These are phyloP conservation scores for Dinochytrium kinnereticum DNA, from an alignment of 371 early-diverging fungal genomes.

Conservation along the genomic window DNA sequence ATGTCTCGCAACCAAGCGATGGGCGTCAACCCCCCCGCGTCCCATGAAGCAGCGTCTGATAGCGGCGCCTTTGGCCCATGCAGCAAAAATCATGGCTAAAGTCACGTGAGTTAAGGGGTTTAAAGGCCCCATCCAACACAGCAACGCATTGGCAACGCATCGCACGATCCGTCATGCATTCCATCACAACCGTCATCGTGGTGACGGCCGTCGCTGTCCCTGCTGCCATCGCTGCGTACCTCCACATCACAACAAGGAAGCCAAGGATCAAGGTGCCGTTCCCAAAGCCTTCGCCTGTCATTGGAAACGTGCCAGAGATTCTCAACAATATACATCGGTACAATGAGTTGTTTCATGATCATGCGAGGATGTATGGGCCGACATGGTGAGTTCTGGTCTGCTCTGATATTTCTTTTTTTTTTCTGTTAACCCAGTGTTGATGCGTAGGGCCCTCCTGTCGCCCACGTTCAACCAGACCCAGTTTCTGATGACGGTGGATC, in stretches of 20 bases:
- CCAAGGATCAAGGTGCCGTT: neutral
- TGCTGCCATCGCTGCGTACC: neutral
- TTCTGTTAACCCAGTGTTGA: neutral
- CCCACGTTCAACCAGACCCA: neutral
- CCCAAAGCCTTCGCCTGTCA: neutral
- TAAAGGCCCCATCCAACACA: no score
- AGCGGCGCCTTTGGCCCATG: no score
- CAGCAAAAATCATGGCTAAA: no score
- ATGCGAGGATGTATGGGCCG: slow-evolving; percentile 2
- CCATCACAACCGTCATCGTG: neutral
- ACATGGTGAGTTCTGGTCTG: slow-evolving; percentile 1
- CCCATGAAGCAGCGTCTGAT: no score
- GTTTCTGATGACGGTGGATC: slow-evolving; percentile 28
- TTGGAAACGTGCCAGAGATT: neutral
- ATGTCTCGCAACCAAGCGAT: no score
- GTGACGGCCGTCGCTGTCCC: neutral
- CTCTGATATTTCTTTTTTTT: neutral
- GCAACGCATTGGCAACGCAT: no score
- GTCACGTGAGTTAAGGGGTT: no score
- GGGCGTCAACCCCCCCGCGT: no score
- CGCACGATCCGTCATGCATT: no score
- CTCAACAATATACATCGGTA: neutral
- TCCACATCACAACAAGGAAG: neutral
- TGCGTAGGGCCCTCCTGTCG: neutral
- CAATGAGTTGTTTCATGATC: neutral